phyloP scores from a whole-genome alignment of 2,329 filamentous ascomycete species.

The Phymatotrichopsis omnivora region DNA sequence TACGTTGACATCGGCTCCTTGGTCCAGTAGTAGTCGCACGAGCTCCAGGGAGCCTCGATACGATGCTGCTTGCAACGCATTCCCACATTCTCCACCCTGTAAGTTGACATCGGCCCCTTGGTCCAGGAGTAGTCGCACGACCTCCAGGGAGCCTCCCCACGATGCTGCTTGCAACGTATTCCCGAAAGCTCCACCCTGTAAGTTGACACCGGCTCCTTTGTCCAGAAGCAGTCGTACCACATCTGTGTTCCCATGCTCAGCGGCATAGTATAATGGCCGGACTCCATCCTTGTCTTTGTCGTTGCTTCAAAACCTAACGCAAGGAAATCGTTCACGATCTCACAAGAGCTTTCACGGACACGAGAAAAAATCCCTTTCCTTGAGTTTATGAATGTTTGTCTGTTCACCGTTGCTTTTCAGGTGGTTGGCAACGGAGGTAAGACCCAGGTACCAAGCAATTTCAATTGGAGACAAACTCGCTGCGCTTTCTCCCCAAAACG shows the following conservation, averaged over 20 bases:
- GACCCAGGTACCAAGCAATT: too few species aligned
- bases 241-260: conserved; percentile 20
- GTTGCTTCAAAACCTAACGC: too few species aligned
- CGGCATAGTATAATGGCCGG: conserved; percentile 23
- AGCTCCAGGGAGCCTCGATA: conserved; percentile 29
- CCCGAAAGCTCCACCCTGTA: conserved; percentile 21
- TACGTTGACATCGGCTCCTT: conserved; percentile 23
- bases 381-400: too few species aligned
- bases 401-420: too few species aligned
- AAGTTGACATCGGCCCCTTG: conserved; percentile 27
- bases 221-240: conserved; percentile 29
- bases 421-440: too few species aligned
- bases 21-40: conserved; percentile 29
- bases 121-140: conserved; percentile 29
- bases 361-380: too few species aligned
- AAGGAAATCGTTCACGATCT: too few species aligned
- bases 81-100: conserved; percentile 17
- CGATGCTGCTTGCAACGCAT: conserved; percentile 30
- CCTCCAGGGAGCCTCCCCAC: conserved; percentile 17
- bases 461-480: too few species aligned
- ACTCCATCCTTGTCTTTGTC: conserved; percentile 26
- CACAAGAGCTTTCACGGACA: too few species aligned
- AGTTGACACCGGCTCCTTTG: conserved; percentile 29
- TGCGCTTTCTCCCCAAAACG: too few species aligned
- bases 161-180: conserved; percentile 27